Evolutionary conservation across 345 rosid genomes (phyloP).

Genomic region (Eutrema yunnanense): DNA sequence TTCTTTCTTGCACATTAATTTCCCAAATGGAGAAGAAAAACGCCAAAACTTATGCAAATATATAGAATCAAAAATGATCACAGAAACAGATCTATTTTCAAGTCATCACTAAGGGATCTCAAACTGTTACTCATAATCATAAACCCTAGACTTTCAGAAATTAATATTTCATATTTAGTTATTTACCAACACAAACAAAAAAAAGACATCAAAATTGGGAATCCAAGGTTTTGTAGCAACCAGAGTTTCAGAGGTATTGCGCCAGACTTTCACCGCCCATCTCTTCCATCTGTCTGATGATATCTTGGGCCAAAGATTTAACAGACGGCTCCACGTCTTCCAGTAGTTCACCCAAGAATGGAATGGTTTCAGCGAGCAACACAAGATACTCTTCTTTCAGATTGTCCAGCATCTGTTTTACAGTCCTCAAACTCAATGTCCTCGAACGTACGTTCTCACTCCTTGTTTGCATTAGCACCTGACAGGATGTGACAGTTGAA

Average conservation of each 20-base stretch:
- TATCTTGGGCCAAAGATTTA: conserved; percentile 73
- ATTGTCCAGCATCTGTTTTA: conserved; percentile 60
- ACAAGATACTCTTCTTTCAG: conserved; percentile 87
- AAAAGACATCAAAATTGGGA: conserved; percentile 13
- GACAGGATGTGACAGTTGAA: neutral
- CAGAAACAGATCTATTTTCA: neutral
- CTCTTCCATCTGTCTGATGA: conserved; percentile 78
- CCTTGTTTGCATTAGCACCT: conserved; percentile 93
- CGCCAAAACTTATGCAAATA: neutral
- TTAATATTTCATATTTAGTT: neutral
- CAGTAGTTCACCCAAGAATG: conserved; percentile 81
- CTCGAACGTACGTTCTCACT: conserved; percentile 76
- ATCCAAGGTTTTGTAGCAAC: neutral
- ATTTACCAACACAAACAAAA: conserved; percentile 5
- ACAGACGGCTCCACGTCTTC: conserved; percentile 84
- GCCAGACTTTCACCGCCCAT: conserved; percentile 80
- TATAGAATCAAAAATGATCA: neutral
- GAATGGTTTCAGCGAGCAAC: conserved; percentile 73
- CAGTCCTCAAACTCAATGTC: conserved; percentile 67
- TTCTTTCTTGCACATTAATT: neutral
- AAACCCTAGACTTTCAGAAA: neutral
- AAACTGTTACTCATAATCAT: neutral
- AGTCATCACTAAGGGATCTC: neutral
- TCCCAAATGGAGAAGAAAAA: neutral
- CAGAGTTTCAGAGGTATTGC: conserved; percentile 46